These are phyloP conservation scores for Pluteus cervinus DNA, from an alignment of 768 basidiomycete species.

Conservation along the genomic window DNA sequence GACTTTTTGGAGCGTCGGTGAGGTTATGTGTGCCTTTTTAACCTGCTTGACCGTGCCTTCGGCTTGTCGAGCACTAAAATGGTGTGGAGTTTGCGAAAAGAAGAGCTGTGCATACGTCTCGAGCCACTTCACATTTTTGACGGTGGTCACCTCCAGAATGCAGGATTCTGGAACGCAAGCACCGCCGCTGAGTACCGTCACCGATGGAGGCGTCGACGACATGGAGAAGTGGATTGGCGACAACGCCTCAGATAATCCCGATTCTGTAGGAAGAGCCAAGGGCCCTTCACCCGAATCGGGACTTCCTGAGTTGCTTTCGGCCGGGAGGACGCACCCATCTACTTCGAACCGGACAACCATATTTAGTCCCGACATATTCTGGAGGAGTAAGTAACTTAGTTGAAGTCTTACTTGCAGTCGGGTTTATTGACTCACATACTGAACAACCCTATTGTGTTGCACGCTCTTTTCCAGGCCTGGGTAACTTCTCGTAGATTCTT, in stretches of 20 bases:
- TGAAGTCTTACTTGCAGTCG: constrained; percentile 1
- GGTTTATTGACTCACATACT: constrained; percentile 41
- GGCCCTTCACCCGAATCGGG: no score
- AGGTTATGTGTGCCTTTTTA: constrained; percentile 42
- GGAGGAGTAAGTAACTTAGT: neutral
- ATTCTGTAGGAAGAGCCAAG: no score
- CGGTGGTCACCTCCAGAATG: constrained; percentile 42
- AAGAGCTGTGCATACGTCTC: constrained; percentile 63
- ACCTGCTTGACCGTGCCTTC: constrained; percentile 47
- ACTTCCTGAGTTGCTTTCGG: constrained; percentile 18
- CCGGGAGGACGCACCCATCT: no score
- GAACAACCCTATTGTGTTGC: constrained; percentile 58
- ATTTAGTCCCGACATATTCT: constrained; percentile 56
- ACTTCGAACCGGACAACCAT: constrained; percentile 57
- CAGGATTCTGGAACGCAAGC: constrained; percentile 32
- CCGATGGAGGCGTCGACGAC: no score
- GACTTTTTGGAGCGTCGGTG: no score
- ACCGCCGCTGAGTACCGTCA: constrained; percentile 16
- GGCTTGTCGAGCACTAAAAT: constrained; percentile 54
- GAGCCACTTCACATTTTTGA: constrained; percentile 43
- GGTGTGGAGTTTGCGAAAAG: constrained; percentile 60
- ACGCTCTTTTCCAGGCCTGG: constrained; percentile 42
- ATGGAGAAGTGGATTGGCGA: no score
- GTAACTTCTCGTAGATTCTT: constrained; percentile 33
- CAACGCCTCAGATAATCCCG: no score